Percentiles rank a stretch among this genome's conserved stretches.
phyloP scores from a whole-genome alignment of 1,139 yeast genomes.

The Geotrichum restrictum region DNA sequence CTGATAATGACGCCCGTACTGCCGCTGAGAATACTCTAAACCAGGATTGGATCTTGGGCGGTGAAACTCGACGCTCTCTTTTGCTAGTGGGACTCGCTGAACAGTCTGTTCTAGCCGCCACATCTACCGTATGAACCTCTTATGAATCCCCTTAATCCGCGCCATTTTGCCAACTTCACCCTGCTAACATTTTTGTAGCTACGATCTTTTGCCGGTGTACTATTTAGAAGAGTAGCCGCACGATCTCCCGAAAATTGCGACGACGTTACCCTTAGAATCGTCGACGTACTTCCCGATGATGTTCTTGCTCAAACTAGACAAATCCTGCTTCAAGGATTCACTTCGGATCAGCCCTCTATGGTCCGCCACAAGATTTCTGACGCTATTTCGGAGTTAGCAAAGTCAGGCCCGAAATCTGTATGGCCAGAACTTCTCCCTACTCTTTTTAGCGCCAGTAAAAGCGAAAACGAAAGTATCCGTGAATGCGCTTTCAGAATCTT shows the following conservation, averaged over 20 bases:
- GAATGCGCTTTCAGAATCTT: conserved; percentile 90
- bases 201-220: conserved; percentile 71
- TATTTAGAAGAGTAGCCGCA: conserved; percentile 81
- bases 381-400: conserved; percentile 87
- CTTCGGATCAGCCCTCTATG: conserved; percentile 57
- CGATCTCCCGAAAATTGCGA: conserved; percentile 63
- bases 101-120: conserved; percentile 61
- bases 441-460: conserved; percentile 62
- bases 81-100: conserved; percentile 77
- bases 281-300: conserved; percentile 61
- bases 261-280: conserved; percentile 68
- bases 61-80: conserved; percentile 54
- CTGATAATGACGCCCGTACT: conserved; percentile 70
- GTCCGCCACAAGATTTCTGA: conserved; percentile 91
- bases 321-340: conserved; percentile 68
- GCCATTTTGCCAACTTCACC: neutral
- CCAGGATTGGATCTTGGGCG: conserved; percentile 60
- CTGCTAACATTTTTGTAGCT: neutral
- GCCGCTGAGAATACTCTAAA: conserved; percentile 74
- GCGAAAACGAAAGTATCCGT: conserved; percentile 65
- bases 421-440: conserved; percentile 83
- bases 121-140: conserved; percentile 51
- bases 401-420: conserved; percentile 32
- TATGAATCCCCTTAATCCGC: neutral
- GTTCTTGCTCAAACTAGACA: conserved; percentile 62